These are phyloP conservation scores for Candida yuanshanica DNA, from an alignment of 805 yeast species.

Conservation along the genomic window DNA sequence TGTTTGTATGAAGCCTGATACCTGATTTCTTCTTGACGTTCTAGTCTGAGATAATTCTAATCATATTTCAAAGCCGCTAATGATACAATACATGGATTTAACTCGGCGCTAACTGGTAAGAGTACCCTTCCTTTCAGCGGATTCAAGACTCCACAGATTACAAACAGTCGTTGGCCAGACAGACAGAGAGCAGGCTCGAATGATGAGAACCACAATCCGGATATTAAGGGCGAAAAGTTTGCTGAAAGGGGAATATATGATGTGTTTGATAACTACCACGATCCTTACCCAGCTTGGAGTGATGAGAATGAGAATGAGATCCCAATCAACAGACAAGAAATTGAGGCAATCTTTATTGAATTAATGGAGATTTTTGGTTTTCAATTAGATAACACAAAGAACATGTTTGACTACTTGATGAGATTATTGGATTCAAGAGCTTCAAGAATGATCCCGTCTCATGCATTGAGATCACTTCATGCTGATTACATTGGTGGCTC, in stretches of 20 bases:
- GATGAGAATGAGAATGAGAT: conserved; percentile 24
- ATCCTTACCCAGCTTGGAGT: conserved; percentile 51
- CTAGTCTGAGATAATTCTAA: neutral
- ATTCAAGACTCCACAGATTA: conserved; percentile 88
- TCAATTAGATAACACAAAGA: conserved; percentile 58
- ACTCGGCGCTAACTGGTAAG: conserved; percentile 26
- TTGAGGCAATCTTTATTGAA: conserved; percentile 49
- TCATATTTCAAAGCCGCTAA: conserved; percentile 6
- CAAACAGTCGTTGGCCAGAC: conserved; percentile 62
- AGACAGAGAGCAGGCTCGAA: conserved; percentile 28
- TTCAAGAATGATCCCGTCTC: conserved; percentile 51
- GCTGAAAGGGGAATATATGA: conserved; percentile 38
- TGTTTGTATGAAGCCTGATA: conserved; percentile 12
- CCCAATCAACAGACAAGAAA: conserved; percentile 48
- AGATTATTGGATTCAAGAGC: conserved; percentile 62
- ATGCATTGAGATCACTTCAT: conserved; percentile 57
- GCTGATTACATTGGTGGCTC: conserved; percentile 73
- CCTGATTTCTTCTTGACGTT: neutral
- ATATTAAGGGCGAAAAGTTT: conserved; percentile 29
- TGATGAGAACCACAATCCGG: conserved; percentile 18
- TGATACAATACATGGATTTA: conserved; percentile 14
- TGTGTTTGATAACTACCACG: conserved; percentile 37
- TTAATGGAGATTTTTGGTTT: conserved; percentile 58
- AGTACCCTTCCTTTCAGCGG: conserved; percentile 77
- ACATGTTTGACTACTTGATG: conserved; percentile 63